Base-by-base conservation (phyloP, 441 rosid genomes). In the Adansonia gregorii region DNA sequence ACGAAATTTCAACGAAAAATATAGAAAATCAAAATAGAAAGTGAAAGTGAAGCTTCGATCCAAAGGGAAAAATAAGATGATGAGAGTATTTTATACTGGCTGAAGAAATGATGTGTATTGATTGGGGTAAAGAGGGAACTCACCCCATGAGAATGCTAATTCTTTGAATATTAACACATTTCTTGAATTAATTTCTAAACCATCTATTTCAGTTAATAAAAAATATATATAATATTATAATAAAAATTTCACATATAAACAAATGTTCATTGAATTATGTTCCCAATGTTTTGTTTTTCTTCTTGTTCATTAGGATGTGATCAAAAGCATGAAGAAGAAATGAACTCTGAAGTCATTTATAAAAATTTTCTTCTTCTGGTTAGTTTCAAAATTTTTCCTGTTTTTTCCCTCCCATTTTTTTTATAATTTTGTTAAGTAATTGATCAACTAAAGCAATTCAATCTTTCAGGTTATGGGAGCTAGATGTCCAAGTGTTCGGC, bases 391-490 rank as follows among this genome's bases (percentile, higher is more conserved):
- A 6, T 48, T 61, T 8, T 3, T 65, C 10, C 24, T n/a, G 11
- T n/a, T 15, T 51, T 74, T 20, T 70, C 69, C 14, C 55, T 43
- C 15, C 8, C 63, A 54, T 54, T 35, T 71, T 71, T 52, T 24
- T 54, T 24, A 27, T n/a, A 10, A 31, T 31, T 31, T 9, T 2
- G 31, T 3, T n/a, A 71, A 27, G n/a, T 19, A 11, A 0, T 45
- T 64, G 63, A 69, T 48, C 14, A 76, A 43, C 14, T 73, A 49
- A 55, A 8, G 35, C 35, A 61, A 2, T 24, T 82, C 78, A 76
- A 76, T 74, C 58, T 41, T 76, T 77, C 80, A 95, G 99, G 98
- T 96, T 6, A 93, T 96, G 98, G 97, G 98, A 48, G 98, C 99
- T 8, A 92, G 98, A 76, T 94, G 99, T 85, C 99, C 99, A 72